Conservation (phyloP, 2,329 filamentous ascomycete genomes). For the Cytospora leucostoma region DNA sequence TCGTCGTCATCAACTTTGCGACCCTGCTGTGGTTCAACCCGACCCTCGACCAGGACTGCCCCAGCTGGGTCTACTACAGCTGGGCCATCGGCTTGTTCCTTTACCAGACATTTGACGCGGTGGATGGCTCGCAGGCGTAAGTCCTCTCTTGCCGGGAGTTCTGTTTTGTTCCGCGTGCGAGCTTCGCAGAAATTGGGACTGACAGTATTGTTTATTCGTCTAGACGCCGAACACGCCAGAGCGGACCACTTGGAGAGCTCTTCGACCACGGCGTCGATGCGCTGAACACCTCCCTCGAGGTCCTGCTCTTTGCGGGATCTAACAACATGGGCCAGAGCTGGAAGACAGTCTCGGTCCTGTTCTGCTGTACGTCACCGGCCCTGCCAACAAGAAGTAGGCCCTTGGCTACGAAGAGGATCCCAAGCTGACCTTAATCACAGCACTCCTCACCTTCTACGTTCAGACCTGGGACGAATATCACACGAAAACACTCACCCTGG, state of each 20-base stretch:
- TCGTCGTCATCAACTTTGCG: constrained; percentile 85
- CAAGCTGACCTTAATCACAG: constrained; percentile 42
- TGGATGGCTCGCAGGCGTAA: constrained; percentile 90
- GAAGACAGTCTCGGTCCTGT: constrained; percentile 81
- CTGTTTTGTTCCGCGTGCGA: too few relatives aligned
- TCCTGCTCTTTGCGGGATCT: constrained; percentile 85
- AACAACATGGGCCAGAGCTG: constrained; percentile 94
- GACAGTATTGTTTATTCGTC: constrained; percentile 17
- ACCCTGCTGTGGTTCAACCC: constrained; percentile 96
- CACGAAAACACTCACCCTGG: constrained; percentile 91
- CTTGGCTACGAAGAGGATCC: neutral
- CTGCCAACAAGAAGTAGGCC: constrained; percentile 18
- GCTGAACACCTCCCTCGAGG: constrained; percentile 91
- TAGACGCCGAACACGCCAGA: constrained; percentile 85
- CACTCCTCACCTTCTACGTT: constrained; percentile 93
- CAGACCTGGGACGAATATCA: constrained; percentile 99
- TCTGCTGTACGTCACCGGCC: constrained; percentile 64
- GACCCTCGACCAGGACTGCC: constrained; percentile 90
- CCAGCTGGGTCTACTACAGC: constrained; percentile 89
- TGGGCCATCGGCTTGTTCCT: constrained; percentile 90
- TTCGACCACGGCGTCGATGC: constrained; percentile 98
- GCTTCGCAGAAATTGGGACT: neutral
- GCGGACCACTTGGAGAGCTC: constrained; percentile 89
- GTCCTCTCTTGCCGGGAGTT: constrained; percentile 39
- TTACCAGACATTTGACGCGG: constrained; percentile 98